phyloP scores from a whole-genome alignment of 2,329 filamentous ascomycete species.

The Fusarium robinianum region DNA sequence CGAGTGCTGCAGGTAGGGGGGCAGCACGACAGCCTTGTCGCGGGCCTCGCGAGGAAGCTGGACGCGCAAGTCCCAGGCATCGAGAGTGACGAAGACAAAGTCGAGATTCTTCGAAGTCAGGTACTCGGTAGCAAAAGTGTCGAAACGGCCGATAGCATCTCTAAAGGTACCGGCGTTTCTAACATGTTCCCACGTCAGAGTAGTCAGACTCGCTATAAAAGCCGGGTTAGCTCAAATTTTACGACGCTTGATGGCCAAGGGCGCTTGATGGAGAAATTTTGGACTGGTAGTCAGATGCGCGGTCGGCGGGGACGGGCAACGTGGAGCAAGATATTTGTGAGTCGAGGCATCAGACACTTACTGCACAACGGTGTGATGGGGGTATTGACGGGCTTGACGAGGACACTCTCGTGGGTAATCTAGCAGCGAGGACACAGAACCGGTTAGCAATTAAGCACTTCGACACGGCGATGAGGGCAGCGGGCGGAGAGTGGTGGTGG shows the following conservation, averaged over 20 bases:
- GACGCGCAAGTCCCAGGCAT: constrained; percentile 97
- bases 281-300: constrained; percentile 11
- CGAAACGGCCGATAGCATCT: constrained; percentile 94
- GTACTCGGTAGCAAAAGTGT: constrained; percentile 90
- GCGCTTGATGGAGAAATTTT: constrained; percentile 10
- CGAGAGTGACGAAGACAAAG: constrained; percentile 97
- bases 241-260: constrained; percentile 3
- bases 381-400: constrained; percentile 98
- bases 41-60: constrained; percentile 96
- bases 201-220: constrained; percentile 85
- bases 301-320: constrained; percentile 23
- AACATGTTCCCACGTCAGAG: constrained; percentile 98
- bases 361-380: constrained; percentile 98
- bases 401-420: constrained; percentile 93
- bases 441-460: constrained; percentile 17
- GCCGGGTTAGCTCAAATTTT: constrained; percentile 24
- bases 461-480: too few species aligned
- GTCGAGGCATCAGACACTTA: constrained; percentile 60
- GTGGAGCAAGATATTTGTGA: constrained; percentile 26
- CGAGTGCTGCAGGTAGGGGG: constrained; percentile 96
- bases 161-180: constrained; percentile 96
- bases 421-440: constrained; percentile 46
- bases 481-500: background rate
- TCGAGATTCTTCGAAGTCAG: constrained; percentile 88
- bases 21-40: constrained; percentile 96